Evolutionary conservation across 1,284 basidiomycete species (phyloP), one percentile per base, ranked within the genome.

Genomic region (Ceratobasidium sp.): DNA sequence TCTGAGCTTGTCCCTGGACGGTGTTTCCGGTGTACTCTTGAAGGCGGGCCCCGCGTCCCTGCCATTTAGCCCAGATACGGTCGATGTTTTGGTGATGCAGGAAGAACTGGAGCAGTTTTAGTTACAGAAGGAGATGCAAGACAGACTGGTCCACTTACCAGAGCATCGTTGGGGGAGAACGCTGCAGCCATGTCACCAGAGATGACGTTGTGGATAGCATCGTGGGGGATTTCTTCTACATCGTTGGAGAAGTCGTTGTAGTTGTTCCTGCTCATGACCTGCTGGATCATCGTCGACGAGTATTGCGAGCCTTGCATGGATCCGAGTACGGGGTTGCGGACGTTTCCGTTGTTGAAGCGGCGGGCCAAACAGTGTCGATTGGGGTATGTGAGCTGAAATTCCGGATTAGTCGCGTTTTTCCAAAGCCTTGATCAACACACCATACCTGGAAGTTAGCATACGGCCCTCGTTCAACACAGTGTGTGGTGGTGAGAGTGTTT

Each of bases 31-130:
- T 2, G 29, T 74, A 74, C 13, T 74, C 71, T 32, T 54, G 59
- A 19, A 74, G 44, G 25, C 71, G 71, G 40, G 71, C 22, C 7
- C 52, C 65, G 15, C 34, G 25, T 15, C 59, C 75, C 56, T 77
- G 77, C 77, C 77, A 77, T 8, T 52, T 51, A 0, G 77, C 75
- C 77, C 77, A 77, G 15, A 77, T 29, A 29, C 77, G 77, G 64
- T 77, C 77, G 51, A 77, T 66, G 17, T 77, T 59, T 32, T 71
- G 68, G 62, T 77, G 76, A n/a, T 73, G 76, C n/a, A 77, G 52
- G 61, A 74, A 77, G 76, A 77, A 77, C 71, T 64, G 34, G 9
- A 44, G 13, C 2, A 52, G 6, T 0, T 1, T 52, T 15, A 68
- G 52, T 19, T 11, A 46, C 1, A 9, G n/a, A 29, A 44, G 0